Evolutionary conservation across 2,329 filamentous ascomycete genomes (phyloP), one percentile per base, ranked within the genome.

Genomic region (Colletotrichum melonis): DNA sequence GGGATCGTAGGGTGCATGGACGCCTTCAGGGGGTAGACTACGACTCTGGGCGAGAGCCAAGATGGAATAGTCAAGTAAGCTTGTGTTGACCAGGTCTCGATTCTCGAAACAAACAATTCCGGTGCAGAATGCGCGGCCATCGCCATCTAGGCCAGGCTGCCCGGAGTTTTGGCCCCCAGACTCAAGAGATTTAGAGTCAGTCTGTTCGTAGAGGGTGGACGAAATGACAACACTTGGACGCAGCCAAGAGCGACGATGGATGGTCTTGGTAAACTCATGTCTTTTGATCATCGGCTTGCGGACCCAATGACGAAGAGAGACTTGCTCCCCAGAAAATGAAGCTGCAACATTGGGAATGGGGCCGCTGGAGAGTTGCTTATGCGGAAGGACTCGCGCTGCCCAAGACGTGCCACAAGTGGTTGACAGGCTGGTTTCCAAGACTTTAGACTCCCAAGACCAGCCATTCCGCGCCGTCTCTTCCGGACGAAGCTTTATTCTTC

Each of bases 251-350:
- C 24, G 42, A 32, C 60, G 49, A 66, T 52, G 60, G 60, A 73
- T 14, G 67, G 56, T 65, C 60, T 73, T 71, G 67, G 71, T 71
- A 66, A 70, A 56, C 49, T 62, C 67, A 71, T 63, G 38, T 64
- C 42, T 59, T 35, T 19, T 5, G 35, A n/a, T 26, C 32, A 49
- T 56, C 28, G 56, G 67, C 24, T 16, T 30, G 26, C 35, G 24
- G 62, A 56, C 26, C 71, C 67, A 71, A 71, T 71, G 56, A 38
- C n/a, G 57, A 46, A 30, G 22, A 38, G 14, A 49, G 14, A 38
- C 56, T 35, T 35, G 35, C 62, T 71, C 71, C 67, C 71, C 71
- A 32, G 71, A 58, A 55, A 57, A 11, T n/a, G 26, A 58, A 49
- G 35, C 55, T 57, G 55, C 63, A 67, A 60, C 55, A 14, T 16